A percentile compares a stretch with the other conserved stretches of the same genome.
Evolutionary conservation across 202 grass and related monocot species (phyloP).

Genomic region (Alloteropsis angusta): DNA sequence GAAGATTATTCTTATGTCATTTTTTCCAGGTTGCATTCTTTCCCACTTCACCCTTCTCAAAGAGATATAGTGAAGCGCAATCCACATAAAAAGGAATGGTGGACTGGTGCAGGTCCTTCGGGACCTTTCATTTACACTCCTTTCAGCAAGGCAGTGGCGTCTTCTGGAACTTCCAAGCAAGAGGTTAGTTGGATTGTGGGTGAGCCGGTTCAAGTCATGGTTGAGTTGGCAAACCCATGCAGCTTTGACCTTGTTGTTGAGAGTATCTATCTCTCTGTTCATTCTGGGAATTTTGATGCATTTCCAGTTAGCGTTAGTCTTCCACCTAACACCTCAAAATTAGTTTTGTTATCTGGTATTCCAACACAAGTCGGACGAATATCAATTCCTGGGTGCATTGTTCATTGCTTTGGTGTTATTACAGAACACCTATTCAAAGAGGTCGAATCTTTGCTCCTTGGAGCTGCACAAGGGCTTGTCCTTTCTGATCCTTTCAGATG

Average conservation of each 20-base stretch:
- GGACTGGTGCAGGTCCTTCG: conserved; percentile 78
- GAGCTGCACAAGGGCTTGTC: conserved; percentile 93
- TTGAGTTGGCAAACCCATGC: conserved; percentile 97
- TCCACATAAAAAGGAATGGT: conserved; percentile 91
- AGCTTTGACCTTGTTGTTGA: conserved; percentile 87
- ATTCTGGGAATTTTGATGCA: conserved; percentile 96
- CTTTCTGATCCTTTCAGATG: conserved; percentile 98
- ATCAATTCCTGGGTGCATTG: conserved; percentile 94
- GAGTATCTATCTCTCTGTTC: conserved; percentile 97
- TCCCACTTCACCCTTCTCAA: conserved; percentile 86
- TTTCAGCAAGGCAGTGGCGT: conserved; percentile 59
- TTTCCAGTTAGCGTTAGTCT: conserved; percentile 86
- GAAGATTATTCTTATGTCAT: not conserved
- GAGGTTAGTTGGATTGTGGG: conserved; percentile 91
- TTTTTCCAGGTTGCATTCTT: conserved; percentile 82
- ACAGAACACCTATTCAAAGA: conserved; percentile 99
- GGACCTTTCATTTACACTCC: conserved; percentile 99
- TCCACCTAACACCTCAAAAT: conserved; percentile 86
- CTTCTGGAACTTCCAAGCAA: conserved; percentile 53
- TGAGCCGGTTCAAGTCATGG: conserved; percentile 91
- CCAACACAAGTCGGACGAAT: conserved; percentile 80
- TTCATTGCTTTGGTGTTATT: conserved; percentile 98
- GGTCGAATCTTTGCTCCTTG: conserved; percentile 86
- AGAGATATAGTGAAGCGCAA: conserved; percentile 90
- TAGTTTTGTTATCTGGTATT: conserved; percentile 83